phyloP scores from a whole-genome alignment of 2,329 filamentous ascomycete species.

The Xylariaceae sp. region DNA sequence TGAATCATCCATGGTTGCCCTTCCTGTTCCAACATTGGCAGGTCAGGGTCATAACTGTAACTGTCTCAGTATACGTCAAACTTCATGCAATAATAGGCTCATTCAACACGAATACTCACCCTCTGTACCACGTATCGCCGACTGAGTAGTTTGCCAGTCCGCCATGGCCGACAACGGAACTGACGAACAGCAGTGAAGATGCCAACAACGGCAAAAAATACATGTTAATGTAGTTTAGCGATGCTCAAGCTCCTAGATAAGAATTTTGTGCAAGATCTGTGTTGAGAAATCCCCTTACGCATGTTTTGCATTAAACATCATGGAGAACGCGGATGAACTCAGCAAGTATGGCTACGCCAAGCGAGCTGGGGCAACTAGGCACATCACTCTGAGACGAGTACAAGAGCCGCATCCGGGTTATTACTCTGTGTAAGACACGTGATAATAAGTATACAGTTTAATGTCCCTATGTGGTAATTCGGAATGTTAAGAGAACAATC shows the following conservation, averaged over 20 bases:
- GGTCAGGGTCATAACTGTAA: constrained; percentile 44
- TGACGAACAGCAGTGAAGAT: constrained; percentile 23
- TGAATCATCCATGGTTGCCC: constrained; percentile 48
- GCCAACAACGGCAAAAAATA: constrained; percentile 1
- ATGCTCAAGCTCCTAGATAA: not conserved
- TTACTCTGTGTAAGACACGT: not conserved
- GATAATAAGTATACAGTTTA: not conserved
- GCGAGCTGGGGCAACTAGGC: constrained; percentile 13
- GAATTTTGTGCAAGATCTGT: not conserved
- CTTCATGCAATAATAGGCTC: not conserved
- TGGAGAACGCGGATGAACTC: not conserved
- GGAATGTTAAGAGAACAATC: constrained; percentile 26
- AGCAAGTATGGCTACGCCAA: constrained; percentile 5
- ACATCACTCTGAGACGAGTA: too few relatives aligned
- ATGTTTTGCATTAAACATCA: not conserved
- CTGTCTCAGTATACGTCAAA: not conserved
- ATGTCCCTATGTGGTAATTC: constrained; percentile 34
- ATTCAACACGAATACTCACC: constrained; percentile 35
- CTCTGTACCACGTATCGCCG: constrained; percentile 49
- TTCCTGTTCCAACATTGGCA: constrained; percentile 40
- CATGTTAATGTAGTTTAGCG: constrained; percentile 14
- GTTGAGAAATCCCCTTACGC: constrained; percentile 6
- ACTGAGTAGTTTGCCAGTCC: constrained; percentile 50
- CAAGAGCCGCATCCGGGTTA: too few relatives aligned
- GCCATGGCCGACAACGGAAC: constrained; percentile 40